phyloP scores from a whole-genome alignment of 2,329 filamentous ascomycete species.

The Huntiella bhutanensis region DNA sequence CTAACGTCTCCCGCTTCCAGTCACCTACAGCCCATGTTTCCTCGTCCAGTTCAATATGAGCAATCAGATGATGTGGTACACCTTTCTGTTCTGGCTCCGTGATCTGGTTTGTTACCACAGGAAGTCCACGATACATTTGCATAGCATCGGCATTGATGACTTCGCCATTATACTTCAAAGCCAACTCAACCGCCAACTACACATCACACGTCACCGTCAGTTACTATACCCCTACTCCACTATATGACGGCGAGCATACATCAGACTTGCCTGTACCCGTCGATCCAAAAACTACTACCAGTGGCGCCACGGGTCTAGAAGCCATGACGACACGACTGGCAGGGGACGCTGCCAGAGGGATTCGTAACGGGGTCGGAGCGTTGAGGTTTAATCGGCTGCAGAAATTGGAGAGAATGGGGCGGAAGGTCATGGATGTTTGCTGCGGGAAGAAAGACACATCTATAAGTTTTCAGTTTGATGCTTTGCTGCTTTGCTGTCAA shows the following conservation, averaged over 20 bases:
- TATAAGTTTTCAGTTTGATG: too few relatives aligned
- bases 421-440: neutral
- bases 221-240: constrained; percentile 1
- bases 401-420: neutral
- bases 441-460: too few relatives aligned
- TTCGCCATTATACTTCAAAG: constrained; percentile 68
- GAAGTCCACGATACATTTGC: constrained; percentile 85
- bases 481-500: too few relatives aligned
- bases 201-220: neutral
- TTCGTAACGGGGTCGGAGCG: neutral
- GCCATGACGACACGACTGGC: constrained; percentile 8
- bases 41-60: constrained; percentile 54
- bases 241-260: constrained; percentile 28
- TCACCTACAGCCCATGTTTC: constrained; percentile 67
- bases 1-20: constrained; percentile 52
- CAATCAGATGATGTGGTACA: constrained; percentile 75
- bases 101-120: constrained; percentile 92
- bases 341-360: constrained; percentile 12
- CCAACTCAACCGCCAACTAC: constrained; percentile 77
- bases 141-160: constrained; percentile 96
- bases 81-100: constrained; percentile 53
- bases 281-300: constrained; percentile 70
- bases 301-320: constrained; percentile 30
- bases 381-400: neutral
- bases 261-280: constrained; percentile 90